Conservation (phyloP, 2,329 filamentous ascomycete genomes). For the Karstenula rhodostoma region DNA sequence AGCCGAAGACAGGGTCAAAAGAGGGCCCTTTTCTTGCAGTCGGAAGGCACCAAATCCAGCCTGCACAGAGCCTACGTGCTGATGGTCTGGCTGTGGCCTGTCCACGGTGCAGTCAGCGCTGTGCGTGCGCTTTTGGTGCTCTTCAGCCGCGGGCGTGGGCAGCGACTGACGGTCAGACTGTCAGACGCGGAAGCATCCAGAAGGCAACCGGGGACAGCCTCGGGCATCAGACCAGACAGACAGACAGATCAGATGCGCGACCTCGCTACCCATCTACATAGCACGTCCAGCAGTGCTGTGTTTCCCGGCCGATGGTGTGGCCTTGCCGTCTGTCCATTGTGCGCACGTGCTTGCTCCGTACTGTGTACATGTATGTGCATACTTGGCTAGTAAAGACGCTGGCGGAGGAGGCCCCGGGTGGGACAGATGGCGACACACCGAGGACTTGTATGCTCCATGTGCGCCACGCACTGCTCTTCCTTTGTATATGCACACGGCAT, state of each 20-base stretch:
- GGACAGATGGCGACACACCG: background rate
- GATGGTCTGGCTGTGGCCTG: background rate
- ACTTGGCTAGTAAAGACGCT: background rate
- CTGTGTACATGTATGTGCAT: background rate
- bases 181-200: background rate
- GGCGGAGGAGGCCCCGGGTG: background rate
- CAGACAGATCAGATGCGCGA: too few relatives aligned
- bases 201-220: background rate
- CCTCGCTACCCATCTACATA: too few relatives aligned
- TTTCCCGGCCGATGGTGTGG: background rate
- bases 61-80: slow-evolving; percentile 2
- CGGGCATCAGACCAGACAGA: too few relatives aligned
- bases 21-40: background rate
- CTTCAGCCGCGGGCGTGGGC: background rate
- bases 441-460: background rate
- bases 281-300: too few relatives aligned
- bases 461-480: too few relatives aligned
- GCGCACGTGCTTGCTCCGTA: background rate
- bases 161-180: background rate
- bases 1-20: background rate
- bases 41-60: background rate
- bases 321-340: background rate
- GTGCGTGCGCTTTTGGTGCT: background rate
- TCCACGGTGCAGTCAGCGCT: background rate
- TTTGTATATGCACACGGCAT: too few relatives aligned